These are phyloP conservation scores for Blakeslea trispora DNA, from an alignment of 371 early-diverging fungal species.

Conservation along the genomic window DNA sequence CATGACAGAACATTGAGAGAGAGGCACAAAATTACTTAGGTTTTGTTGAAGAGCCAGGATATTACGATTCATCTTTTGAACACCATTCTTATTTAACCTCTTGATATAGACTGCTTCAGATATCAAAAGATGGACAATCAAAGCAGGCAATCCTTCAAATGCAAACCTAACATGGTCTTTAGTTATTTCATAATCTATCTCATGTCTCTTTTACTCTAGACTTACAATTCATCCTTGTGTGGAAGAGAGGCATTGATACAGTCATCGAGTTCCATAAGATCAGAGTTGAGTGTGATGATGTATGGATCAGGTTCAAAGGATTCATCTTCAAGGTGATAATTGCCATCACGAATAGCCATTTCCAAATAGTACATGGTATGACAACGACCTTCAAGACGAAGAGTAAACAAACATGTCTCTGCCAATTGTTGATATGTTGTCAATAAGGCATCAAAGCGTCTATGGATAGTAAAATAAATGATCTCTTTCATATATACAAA, in stretches of 20 bases:
- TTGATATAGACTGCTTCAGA: conserved; percentile 73
- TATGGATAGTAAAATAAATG: too few species aligned
- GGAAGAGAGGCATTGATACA: conserved; percentile 68
- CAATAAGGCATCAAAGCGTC: conserved; percentile 56
- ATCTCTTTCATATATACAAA: too few species aligned
- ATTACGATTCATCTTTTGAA: conserved; percentile 80
- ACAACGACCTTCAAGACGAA: conserved; percentile 83
- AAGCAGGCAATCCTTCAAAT: conserved; percentile 78
- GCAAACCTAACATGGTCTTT: conserved; percentile 59
- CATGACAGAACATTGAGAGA: conserved; percentile 65
- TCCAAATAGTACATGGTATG: conserved; percentile 90
- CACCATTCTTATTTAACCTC: conserved; percentile 73
- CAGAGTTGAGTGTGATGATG: conserved; percentile 76
- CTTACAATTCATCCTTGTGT: conserved; percentile 61
- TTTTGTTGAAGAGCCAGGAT: conserved; percentile 87
- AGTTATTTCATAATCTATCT: too few species aligned
- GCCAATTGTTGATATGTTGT: conserved; percentile 73
- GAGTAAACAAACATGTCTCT: conserved; percentile 75
- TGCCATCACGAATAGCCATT: conserved; percentile 88
- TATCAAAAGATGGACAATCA: conserved; percentile 75
- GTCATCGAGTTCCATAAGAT: conserved; percentile 77
- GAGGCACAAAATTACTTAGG: conserved; percentile 74
- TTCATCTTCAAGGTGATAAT: conserved; percentile 73
- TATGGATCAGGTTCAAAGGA: conserved; percentile 87
- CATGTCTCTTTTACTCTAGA: neutral